Conservation (phyloP, 345 rosid species). For the Excoecaria cochinchinensis region DNA sequence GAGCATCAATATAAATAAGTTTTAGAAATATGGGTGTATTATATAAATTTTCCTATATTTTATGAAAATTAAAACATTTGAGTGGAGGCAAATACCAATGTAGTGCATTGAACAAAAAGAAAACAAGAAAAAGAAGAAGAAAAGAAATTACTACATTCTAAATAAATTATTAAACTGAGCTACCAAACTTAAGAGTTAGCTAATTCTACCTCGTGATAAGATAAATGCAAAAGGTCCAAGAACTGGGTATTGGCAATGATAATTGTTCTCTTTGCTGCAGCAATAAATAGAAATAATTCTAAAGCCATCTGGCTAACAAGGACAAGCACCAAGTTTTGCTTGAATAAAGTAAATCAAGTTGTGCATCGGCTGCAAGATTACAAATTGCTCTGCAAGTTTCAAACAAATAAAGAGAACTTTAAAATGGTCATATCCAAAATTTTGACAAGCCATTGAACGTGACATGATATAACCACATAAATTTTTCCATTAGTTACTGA, state of each 20-base stretch:
- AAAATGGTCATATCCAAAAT: too few relatives aligned
- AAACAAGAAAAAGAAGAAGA: too few relatives aligned
- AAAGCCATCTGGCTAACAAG: slow-evolving; percentile 57
- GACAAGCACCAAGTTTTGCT: slow-evolving; percentile 57
- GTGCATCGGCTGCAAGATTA: neutral
- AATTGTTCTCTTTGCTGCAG: slow-evolving; percentile 57
- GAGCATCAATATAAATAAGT: too few relatives aligned
- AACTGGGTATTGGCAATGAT: slow-evolving; percentile 51
- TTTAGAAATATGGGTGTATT: too few relatives aligned
- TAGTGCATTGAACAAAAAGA: too few relatives aligned
- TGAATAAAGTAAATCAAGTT: slow-evolving; percentile 29
- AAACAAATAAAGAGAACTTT: neutral
- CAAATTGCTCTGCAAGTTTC: neutral
- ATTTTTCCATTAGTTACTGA: slow-evolving; percentile 47
- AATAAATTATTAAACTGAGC: too few relatives aligned
- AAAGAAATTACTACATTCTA: neutral
- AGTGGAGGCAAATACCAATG: too few relatives aligned
- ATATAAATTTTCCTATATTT: too few relatives aligned
- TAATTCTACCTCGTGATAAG: slow-evolving; percentile 53
- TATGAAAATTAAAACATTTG: too few relatives aligned
- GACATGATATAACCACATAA: slow-evolving; percentile 52
- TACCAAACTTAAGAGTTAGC: slow-evolving; percentile 13
- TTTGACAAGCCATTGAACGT: slow-evolving; percentile 68
- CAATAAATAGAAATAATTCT: slow-evolving; percentile 55
- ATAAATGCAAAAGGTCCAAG: slow-evolving; percentile 53